Evolutionary conservation across 345 rosid genomes (phyloP).

Genomic region (Microcos paniculata): DNA sequence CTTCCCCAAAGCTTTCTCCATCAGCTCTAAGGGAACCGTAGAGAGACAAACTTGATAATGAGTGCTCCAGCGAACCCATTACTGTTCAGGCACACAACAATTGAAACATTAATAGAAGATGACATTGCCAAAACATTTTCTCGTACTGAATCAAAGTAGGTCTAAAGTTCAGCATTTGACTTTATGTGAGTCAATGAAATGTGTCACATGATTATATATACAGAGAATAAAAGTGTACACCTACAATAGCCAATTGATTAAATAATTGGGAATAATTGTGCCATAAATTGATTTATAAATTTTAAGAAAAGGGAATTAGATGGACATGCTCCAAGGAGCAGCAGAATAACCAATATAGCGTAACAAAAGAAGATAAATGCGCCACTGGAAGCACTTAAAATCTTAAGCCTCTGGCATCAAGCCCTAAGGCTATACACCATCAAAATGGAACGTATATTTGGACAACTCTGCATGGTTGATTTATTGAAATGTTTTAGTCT

Average conservation of each 20-base stretch:
- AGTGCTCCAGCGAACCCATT: constrained; percentile 91
- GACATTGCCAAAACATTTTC: neutral
- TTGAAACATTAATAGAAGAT: neutral
- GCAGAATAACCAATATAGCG: neutral
- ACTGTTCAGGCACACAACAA: constrained; percentile 46
- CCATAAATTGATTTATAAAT: neutral
- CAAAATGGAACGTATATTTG: neutral
- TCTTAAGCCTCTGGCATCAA: neutral
- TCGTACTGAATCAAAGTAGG: neutral
- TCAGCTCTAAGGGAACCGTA: constrained; percentile 78
- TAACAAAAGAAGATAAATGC: neutral
- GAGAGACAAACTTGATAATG: constrained; percentile 69
- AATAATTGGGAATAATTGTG: neutral
- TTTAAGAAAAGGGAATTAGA: neutral
- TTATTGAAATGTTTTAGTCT: neutral
- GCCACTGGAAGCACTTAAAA: neutral
- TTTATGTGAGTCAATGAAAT: neutral
- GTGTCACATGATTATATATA: neutral
- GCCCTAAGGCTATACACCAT: neutral
- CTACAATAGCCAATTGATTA: neutral
- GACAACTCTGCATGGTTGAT: neutral
- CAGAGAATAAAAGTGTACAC: neutral
- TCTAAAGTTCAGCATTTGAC: neutral
- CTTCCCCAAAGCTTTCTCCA: constrained; percentile 76
- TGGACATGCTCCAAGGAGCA: neutral